These are phyloP conservation scores for Candida patagonica DNA, from an alignment of 805 yeast species.

Conservation along the genomic window DNA sequence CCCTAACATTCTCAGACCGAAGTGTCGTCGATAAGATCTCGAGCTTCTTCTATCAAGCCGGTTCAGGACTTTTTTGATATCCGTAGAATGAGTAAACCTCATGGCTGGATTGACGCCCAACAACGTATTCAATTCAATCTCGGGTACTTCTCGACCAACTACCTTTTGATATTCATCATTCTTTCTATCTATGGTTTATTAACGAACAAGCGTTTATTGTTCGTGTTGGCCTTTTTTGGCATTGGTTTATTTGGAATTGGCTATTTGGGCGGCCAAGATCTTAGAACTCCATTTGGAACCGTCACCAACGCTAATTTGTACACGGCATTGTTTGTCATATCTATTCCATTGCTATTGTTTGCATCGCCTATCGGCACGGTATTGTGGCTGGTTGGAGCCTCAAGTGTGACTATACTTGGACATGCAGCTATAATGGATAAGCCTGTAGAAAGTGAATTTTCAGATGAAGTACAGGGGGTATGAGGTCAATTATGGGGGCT, in stretches of 20 bases:
- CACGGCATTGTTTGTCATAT: constrained; percentile 67
- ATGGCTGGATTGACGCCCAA: constrained; percentile 80
- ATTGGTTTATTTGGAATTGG: constrained; percentile 74
- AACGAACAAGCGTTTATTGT: constrained; percentile 74
- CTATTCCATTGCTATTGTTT: constrained; percentile 72
- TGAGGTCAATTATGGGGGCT: no score
- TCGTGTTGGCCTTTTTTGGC: constrained; percentile 63
- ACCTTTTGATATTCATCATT: constrained; percentile 59
- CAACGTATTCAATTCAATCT: constrained; percentile 80
- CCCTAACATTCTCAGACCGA: no score
- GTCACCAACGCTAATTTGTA: constrained; percentile 73
- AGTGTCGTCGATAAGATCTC: constrained; percentile 37
- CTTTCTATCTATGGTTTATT: constrained; percentile 78
- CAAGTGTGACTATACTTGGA: constrained; percentile 64
- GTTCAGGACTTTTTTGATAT: constrained; percentile 91
- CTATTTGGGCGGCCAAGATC: constrained; percentile 72
- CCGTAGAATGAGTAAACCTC: constrained; percentile 84
- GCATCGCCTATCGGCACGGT: constrained; percentile 86
- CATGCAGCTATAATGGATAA: constrained; percentile 92
- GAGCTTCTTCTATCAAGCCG: constrained; percentile 67
- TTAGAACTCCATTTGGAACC: constrained; percentile 57
- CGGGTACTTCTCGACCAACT: constrained; percentile 81
- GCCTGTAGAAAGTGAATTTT: constrained; percentile 91
- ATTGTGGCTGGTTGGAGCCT: constrained; percentile 87
- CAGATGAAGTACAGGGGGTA: no score